Conservation (phyloP, 2,329 filamentous ascomycete species). For the Fusarium sp. region DNA sequence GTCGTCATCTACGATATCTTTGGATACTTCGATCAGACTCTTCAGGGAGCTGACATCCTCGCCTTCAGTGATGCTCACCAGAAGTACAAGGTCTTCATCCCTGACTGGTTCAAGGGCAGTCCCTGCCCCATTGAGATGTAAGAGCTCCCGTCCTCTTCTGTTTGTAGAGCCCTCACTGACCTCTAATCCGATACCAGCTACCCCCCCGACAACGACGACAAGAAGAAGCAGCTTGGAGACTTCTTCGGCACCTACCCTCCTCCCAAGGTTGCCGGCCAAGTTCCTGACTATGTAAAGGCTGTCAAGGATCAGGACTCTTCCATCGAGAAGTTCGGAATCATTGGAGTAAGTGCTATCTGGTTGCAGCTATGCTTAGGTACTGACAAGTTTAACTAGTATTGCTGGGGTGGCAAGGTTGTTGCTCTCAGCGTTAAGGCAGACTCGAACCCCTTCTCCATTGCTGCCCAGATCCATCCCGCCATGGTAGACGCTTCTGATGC, state of each 20-base stretch:
- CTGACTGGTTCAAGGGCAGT: slow-evolving; percentile 87
- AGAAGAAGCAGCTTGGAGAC: slow-evolving; percentile 64
- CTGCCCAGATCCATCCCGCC: slow-evolving; percentile 65
- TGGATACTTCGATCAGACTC: slow-evolving; percentile 74
- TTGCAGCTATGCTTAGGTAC: not conserved
- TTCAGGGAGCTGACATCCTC: slow-evolving; percentile 76
- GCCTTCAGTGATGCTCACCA: slow-evolving; percentile 63
- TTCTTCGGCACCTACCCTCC: slow-evolving; percentile 67
- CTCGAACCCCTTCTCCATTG: slow-evolving; percentile 65
- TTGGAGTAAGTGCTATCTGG: slow-evolving; percentile 59
- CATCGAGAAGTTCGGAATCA: slow-evolving; percentile 67
- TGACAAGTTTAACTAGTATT: slow-evolving; percentile 55
- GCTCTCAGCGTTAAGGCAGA: slow-evolving; percentile 59
- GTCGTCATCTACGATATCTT: slow-evolving; percentile 74
- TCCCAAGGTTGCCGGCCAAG: slow-evolving; percentile 56
- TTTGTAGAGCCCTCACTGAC: not conserved
- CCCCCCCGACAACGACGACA: slow-evolving; percentile 71
- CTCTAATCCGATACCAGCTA: slow-evolving; percentile 52
- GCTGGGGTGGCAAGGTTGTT: slow-evolving; percentile 77
- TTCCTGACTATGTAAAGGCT: slow-evolving; percentile 65
- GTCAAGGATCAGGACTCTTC: slow-evolving; percentile 61
- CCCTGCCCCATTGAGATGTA: slow-evolving; percentile 66
- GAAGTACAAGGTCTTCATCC: slow-evolving; percentile 88
- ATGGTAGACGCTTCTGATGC: slow-evolving; percentile 73
- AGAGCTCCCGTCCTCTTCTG: not conserved